Conservation (phyloP, 2,329 filamentous ascomycete species). For the Zymoseptoria ardabiliae region DNA sequence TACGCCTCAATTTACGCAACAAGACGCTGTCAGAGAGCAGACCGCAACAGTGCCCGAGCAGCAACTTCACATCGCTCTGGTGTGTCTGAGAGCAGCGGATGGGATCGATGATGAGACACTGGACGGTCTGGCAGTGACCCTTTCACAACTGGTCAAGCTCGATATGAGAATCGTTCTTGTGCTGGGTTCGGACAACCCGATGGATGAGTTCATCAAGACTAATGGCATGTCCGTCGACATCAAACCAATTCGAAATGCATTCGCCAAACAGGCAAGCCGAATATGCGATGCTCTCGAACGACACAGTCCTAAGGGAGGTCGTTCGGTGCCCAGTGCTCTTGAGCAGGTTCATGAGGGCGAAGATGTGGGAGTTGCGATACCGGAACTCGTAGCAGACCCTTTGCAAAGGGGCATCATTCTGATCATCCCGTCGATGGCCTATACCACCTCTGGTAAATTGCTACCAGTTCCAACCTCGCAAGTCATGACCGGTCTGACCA, state of each 20-base stretch:
- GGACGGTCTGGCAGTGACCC: constrained; percentile 69
- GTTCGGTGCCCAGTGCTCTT: constrained; percentile 57
- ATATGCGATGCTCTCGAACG: constrained; percentile 68
- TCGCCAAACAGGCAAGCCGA: constrained; percentile 59
- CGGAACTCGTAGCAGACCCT: constrained; percentile 54
- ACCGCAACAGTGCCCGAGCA: constrained; percentile 30
- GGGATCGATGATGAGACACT: constrained; percentile 61
- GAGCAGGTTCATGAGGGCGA: constrained; percentile 20
- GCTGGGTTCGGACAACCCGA: constrained; percentile 56
- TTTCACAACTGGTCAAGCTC: constrained; percentile 74
- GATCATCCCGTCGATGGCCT: constrained; percentile 60
- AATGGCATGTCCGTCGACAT: constrained; percentile 6
- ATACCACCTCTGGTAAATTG: constrained; percentile 45
- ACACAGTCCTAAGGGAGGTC: constrained; percentile 60
- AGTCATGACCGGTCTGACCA: constrained; percentile 67
- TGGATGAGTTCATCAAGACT: constrained; percentile 5
- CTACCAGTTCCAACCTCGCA: constrained; percentile 51
- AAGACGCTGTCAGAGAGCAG: constrained; percentile 34
- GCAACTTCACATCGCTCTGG: constrained; percentile 68
- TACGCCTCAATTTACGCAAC: constrained; percentile 53
- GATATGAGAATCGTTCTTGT: constrained; percentile 79
- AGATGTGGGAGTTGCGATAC: constrained; percentile 36
- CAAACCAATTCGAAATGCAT: constrained; percentile 14
- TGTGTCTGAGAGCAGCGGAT: constrained; percentile 74
- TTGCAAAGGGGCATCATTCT: constrained; percentile 62